phyloP scores from a whole-genome alignment of 495 filamentous ascomycete species.

The Penicillium turbatum region DNA sequence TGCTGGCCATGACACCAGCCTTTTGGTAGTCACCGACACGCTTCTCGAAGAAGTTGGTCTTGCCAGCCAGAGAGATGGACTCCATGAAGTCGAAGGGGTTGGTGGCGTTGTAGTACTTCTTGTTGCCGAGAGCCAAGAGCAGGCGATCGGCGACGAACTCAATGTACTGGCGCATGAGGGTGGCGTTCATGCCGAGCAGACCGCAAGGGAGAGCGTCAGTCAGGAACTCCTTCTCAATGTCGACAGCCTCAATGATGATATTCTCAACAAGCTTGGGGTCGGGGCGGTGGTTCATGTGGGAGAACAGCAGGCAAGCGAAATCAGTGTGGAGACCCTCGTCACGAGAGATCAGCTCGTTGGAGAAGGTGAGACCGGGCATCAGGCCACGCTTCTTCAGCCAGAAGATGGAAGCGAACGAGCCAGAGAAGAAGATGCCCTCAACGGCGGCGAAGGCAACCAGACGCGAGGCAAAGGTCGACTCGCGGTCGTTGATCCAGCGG shows the following conservation, averaged over 20 bases:
- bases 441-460: slow-evolving; percentile 96
- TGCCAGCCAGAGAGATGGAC: slow-evolving; percentile 95
- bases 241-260: slow-evolving; percentile 91
- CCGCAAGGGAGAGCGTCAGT: slow-evolving; percentile 89
- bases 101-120: slow-evolving; percentile 83
- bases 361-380: slow-evolving; percentile 98
- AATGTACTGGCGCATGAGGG: slow-evolving; percentile 98
- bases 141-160: slow-evolving; percentile 98
- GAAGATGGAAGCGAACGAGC: slow-evolving; percentile 99
- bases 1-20: slow-evolving; percentile 94
- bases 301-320: slow-evolving; percentile 96
- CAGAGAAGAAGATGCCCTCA: slow-evolving; percentile 99
- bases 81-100: slow-evolving; percentile 99
- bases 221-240: slow-evolving; percentile 96
- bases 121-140: slow-evolving; percentile 84
- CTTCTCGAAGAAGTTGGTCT: slow-evolving; percentile 99
- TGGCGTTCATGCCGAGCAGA: slow-evolving; percentile 95
- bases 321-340: slow-evolving; percentile 99
- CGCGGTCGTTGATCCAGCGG: slow-evolving; percentile 85
- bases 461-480: slow-evolving; percentile 91
- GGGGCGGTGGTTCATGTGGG: slow-evolving; percentile 88
- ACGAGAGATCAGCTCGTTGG: slow-evolving; percentile 98
- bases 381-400: slow-evolving; percentile 99
- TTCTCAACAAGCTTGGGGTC: slow-evolving; percentile 71
- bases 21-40: slow-evolving; percentile 99